phyloP scores from a whole-genome alignment of 1,284 basidiomycete species.

The Albatrellus sp. region DNA sequence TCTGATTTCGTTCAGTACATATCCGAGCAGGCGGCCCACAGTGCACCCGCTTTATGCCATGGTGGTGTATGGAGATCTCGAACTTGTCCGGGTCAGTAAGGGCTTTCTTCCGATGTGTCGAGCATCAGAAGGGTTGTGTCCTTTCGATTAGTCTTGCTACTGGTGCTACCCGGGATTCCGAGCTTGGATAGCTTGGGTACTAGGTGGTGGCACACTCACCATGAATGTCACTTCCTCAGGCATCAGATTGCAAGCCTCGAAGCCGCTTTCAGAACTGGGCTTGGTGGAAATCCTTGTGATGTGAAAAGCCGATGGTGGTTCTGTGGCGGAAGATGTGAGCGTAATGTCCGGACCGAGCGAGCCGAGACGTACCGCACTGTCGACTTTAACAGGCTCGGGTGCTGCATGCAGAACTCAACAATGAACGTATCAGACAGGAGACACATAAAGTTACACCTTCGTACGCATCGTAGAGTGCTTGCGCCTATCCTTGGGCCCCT shows the following conservation, averaged over 20 bases:
- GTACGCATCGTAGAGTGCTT: too few species aligned
- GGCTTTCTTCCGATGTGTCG: conserved; percentile 38
- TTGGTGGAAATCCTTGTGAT: conserved; percentile 10
- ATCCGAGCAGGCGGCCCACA: too few species aligned
- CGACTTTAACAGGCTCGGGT: conserved; percentile 30
- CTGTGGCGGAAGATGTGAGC: conserved; percentile 21
- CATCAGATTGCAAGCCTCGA: conserved; percentile 45
- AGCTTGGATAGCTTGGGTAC: conserved; percentile 32
- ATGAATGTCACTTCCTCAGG: conserved; percentile 15
- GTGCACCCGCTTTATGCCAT: too few species aligned
- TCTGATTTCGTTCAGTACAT: too few species aligned
- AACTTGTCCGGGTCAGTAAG: too few species aligned
- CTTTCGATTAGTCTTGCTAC: conserved; percentile 19
- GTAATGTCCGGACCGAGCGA: conserved; percentile 50
- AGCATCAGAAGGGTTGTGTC: conserved; percentile 39
- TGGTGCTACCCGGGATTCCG: conserved; percentile 31
- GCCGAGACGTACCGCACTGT: conserved; percentile 38
- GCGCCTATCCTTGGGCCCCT: too few species aligned
- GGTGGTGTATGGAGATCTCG: too few species aligned
- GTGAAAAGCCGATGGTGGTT: conserved; percentile 9
- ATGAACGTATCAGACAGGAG: not conserved
- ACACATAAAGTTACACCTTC: conserved; percentile 30
- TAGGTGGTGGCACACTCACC: conserved; percentile 7
- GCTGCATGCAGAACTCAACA: conserved; percentile 20
- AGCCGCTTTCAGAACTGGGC: conserved; percentile 39